These are phyloP conservation scores for Discostella stelligeroides DNA, from an alignment of 108 stramenopile genomes.

Conservation along the genomic window DNA sequence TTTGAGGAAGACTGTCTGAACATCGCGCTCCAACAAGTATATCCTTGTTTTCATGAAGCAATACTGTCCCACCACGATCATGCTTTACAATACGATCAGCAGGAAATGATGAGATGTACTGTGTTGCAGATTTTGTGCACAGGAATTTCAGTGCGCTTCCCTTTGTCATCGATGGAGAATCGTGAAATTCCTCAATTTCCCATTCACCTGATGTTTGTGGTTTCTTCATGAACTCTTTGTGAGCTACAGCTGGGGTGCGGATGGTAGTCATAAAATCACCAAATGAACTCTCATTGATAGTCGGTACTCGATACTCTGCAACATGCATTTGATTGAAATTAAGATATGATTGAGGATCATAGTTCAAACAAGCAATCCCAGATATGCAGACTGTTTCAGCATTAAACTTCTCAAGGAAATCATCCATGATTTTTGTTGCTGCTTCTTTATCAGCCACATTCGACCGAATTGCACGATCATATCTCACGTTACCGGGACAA, in stretches of 20 bases:
- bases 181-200: not conserved
- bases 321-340: too few species aligned
- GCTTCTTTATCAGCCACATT: not conserved
- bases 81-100: not conserved
- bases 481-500: not conserved
- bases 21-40: conserved; percentile 1
- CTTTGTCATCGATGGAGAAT: not conserved
- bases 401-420: too few species aligned
- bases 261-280: not conserved
- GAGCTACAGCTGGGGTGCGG: not conserved
- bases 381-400: too few species aligned
- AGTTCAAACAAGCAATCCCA: too few species aligned
- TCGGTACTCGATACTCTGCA: not conserved
- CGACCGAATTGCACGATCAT: not conserved
- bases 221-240: not conserved
- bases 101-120: conserved; percentile 1
- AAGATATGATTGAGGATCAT: too few species aligned
- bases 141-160: not conserved
- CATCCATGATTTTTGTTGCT: not conserved
- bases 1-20: not conserved
- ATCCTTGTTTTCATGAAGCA: not conserved
- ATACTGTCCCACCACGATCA: not conserved
- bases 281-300: not conserved
- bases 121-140: not conserved
- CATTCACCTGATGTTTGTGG: not conserved